These are phyloP conservation scores for Agarophyton chilense DNA, from an alignment of 23 red algal genomes.

Conservation along the genomic window DNA sequence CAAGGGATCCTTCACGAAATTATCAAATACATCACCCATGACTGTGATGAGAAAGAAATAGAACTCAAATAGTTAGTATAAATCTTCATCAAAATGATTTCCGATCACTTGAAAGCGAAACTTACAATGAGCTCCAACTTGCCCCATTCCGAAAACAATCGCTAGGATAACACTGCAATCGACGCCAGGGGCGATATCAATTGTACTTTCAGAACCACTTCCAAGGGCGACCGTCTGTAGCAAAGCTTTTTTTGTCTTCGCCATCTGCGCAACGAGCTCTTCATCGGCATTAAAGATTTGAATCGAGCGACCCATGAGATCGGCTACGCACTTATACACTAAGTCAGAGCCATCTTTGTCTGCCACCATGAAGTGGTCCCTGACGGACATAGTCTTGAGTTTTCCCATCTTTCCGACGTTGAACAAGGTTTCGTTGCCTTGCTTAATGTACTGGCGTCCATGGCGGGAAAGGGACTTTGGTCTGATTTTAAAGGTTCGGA, in stretches of 20 bases:
- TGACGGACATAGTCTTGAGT: slow-evolving; percentile 57
- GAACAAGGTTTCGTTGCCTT: slow-evolving; percentile 43
- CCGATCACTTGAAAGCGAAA: neutral
- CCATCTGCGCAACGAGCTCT: slow-evolving; percentile 69
- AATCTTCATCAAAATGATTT: neutral
- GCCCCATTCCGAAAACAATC: slow-evolving; percentile 47
- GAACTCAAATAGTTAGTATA: neutral
- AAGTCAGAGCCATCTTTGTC: slow-evolving; percentile 27
- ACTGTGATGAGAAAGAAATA: slow-evolving; percentile 18
- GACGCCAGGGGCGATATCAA: slow-evolving; percentile 81
- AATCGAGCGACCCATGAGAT: slow-evolving; percentile 66
- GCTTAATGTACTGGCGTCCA: slow-evolving; percentile 74
- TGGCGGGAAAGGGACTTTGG: slow-evolving; percentile 68
- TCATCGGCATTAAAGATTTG: slow-evolving; percentile 64
- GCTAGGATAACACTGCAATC: slow-evolving; percentile 67
- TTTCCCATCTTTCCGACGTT: slow-evolving; percentile 75
- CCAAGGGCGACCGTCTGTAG: slow-evolving; percentile 63
- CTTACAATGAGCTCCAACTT: slow-evolving; percentile 68
- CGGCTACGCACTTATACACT: slow-evolving; percentile 54
- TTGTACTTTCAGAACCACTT: slow-evolving; percentile 58
- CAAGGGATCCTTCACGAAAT: slow-evolving; percentile 64
- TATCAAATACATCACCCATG: slow-evolving; percentile 69
- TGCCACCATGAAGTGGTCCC: slow-evolving; percentile 50
- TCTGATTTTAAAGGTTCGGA: slow-evolving; percentile 74
- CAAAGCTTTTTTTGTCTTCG: slow-evolving; percentile 71